Percentiles rank a stretch among this genome's conserved stretches.
Conservation (phyloP, 371 early-diverging fungal species). For the Cokeromyces recurvatus region DNA sequence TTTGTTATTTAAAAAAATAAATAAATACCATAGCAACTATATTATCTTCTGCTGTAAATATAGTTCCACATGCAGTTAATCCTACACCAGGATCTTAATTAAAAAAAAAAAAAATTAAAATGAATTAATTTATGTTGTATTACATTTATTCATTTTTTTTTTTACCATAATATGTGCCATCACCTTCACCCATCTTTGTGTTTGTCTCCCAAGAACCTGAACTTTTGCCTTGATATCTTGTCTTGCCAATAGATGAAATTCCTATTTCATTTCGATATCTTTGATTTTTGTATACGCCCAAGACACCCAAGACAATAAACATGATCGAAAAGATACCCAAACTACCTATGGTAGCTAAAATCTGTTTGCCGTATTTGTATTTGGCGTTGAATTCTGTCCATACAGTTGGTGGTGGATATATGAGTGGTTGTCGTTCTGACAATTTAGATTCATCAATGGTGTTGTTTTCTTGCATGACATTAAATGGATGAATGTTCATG, state of each 20-base stretch:
- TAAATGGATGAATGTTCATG: slow-evolving; percentile 10
- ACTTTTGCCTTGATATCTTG: slow-evolving; percentile 35
- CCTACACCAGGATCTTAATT: slow-evolving; percentile 43
- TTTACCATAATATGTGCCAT: slow-evolving; percentile 46
- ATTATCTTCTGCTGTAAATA: slow-evolving; percentile 33
- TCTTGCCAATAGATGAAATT: slow-evolving; percentile 26
- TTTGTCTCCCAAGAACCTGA: slow-evolving; percentile 27
- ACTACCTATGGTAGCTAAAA: slow-evolving; percentile 20
- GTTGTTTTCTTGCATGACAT: slow-evolving; percentile 7
- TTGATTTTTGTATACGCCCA: slow-evolving; percentile 31
- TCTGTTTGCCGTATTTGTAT: slow-evolving; percentile 27
- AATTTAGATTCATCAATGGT: slow-evolving; percentile 7
- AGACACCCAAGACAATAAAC: slow-evolving; percentile 30
- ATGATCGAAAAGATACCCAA: slow-evolving; percentile 23
- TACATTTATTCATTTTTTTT: not conserved
- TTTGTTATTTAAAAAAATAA: too few species aligned
- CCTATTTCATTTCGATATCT: slow-evolving; percentile 24
- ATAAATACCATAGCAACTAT: slow-evolving; percentile 36
- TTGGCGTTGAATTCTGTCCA: slow-evolving; percentile 32
- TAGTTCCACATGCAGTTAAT: slow-evolving; percentile 33
- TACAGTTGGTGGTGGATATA: slow-evolving; percentile 26
- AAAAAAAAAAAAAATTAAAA: not conserved
- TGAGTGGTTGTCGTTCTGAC: slow-evolving; percentile 16
- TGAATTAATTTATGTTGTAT: not conserved
- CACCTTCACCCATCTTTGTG: slow-evolving; percentile 34